Evolutionary conservation across 2,329 filamentous ascomycete genomes (phyloP), one percentile per base, ranked within the genome.

Genomic region (Zarea fungicola): DNA sequence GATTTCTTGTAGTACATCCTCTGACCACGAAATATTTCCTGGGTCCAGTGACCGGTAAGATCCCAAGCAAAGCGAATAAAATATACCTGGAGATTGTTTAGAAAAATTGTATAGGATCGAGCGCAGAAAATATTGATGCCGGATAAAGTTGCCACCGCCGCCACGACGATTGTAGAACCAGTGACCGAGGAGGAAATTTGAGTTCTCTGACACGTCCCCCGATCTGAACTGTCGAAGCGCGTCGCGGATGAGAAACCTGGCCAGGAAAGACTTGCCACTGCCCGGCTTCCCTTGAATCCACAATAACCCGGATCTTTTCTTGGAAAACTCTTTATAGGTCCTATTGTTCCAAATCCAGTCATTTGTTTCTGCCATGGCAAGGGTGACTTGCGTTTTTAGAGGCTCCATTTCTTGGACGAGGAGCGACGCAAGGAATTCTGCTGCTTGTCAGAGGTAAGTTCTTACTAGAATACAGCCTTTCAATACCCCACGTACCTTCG

Each of bases 231-330:
- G 10, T n/a, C 26, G 22, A 14, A 50, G 43, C n/a, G 25, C 14
- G 9, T 44, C 22, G n/a, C 41, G 28, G 21, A 47, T 51, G n/a
- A n/a, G n/a, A n/a, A 26, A 21, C 23, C 39, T 42, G 39, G 49
- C 49, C 16, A 51, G 22, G n/a, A 51, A 42, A 14, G 49, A 51
- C 23, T 51, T 51, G 7, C 49, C 49, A 16, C 42, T 51, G 6
- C 49, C 49, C 6, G 49, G 49, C 23, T 51, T 51, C 5, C 49
- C 49, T n/a, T 32, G 18, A 25, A 51, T 47, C 42, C 49, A 51
- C 5, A 51, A 43, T 18, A 51, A 34, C 5, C 42, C 42, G 21
- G 14, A 28, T 11, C 19, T 10, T 29, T 29, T 2, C 5, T 23
- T n/a, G 2, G 10, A 29, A 14, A 41, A 41, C n/a, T n/a, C n/a